Conservation (phyloP, 1,284 basidiomycete species). For the Ganoderma multipileum region DNA sequence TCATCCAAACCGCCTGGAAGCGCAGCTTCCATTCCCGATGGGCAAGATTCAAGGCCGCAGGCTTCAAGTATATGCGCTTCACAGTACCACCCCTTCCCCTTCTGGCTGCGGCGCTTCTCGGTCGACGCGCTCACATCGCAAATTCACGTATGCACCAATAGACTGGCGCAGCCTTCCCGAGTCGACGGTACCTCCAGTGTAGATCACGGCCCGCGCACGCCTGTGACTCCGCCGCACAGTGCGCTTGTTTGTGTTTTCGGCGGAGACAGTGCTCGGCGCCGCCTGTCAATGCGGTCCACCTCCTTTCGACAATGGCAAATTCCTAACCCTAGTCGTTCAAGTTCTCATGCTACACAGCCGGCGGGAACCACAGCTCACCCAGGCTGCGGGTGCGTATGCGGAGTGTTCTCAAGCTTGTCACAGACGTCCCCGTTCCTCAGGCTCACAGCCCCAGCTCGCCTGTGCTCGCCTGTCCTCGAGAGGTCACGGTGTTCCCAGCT, state of each 20-base stretch:
- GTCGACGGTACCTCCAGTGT: not conserved
- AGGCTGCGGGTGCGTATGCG: not conserved
- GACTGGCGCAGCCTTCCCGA: not conserved
- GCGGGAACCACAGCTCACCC: not conserved
- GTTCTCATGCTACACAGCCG: not conserved
- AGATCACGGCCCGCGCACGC: conserved; percentile 1
- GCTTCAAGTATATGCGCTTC: not conserved
- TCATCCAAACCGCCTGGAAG: not conserved
- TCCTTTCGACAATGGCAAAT: too few relatives aligned
- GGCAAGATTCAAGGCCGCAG: not conserved
- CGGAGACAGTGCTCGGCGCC: not conserved
- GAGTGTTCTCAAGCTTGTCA: not conserved
- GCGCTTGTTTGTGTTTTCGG: not conserved
- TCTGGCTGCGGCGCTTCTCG: not conserved
- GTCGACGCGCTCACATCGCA: not conserved
- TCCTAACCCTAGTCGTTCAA: not conserved
- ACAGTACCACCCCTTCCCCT: not conserved
- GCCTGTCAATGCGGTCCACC: not conserved
- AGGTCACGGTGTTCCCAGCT: not conserved
- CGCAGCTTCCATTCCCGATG: not conserved
- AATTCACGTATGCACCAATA: not conserved
- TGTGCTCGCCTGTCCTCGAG: not conserved
- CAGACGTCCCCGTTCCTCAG: not conserved
- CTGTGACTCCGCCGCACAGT: not conserved
- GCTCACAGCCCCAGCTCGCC: not conserved